Percentiles rank a stretch among this genome's conserved stretches.
These are phyloP conservation scores for Echium plantagineum DNA, from an alignment of 257 asterid species.

Conservation along the genomic window DNA sequence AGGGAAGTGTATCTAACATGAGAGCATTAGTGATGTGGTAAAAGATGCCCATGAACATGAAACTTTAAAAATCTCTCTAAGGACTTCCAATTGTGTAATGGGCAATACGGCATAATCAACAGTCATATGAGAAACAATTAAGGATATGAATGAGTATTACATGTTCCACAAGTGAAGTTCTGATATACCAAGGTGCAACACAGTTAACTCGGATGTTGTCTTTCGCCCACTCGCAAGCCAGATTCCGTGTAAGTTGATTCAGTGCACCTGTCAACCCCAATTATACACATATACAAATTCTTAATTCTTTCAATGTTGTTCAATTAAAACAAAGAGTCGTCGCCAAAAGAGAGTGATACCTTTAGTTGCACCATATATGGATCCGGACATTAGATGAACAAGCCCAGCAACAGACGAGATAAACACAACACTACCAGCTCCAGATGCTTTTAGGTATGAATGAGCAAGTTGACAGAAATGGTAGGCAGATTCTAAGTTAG, in stretches of 20 bases:
- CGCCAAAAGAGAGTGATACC: constrained; percentile 26
- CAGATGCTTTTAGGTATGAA: constrained; percentile 83
- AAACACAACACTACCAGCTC: constrained; percentile 61
- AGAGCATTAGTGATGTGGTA: no score
- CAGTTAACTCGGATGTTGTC: constrained; percentile 79
- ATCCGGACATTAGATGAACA: constrained; percentile 56
- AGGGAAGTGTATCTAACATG: no score
- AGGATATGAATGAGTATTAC: constrained; percentile 30
- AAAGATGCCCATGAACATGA: no score
- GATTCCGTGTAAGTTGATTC: constrained; percentile 77
- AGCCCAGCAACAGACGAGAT: constrained; percentile 81
- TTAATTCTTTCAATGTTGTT: constrained; percentile 6
- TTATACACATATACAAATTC: constrained; percentile 1
- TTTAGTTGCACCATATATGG: constrained; percentile 87
- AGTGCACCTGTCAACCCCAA: constrained; percentile 58
- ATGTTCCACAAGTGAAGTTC: constrained; percentile 59
- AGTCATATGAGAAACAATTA: not conserved
- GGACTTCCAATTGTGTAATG: not conserved
- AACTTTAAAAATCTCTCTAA: no score
- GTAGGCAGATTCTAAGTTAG: constrained; percentile 81
- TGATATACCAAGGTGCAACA: constrained; percentile 95
- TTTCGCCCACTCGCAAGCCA: constrained; percentile 98
- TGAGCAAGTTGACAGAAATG: constrained; percentile 76
- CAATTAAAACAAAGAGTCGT: not conserved
- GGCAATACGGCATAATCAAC: not conserved